Percentiles rank a stretch among this genome's conserved stretches.
Evolutionary conservation across 1,284 basidiomycete species (phyloP).

Genomic region (Heterobasidion irregulare): DNA sequence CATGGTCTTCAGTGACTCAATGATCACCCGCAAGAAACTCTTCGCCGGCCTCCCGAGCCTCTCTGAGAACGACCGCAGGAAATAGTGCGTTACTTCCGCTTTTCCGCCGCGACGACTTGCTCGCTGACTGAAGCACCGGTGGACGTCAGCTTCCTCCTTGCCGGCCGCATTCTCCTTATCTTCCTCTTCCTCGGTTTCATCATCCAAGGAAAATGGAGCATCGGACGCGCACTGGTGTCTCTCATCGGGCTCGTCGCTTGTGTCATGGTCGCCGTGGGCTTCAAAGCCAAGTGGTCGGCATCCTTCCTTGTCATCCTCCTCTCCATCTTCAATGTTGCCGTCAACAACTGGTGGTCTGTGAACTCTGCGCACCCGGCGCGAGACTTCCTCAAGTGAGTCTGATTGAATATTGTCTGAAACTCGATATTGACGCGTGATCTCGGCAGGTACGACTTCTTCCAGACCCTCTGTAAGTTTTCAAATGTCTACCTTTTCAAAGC

Average conservation of each 20-base stretch:
- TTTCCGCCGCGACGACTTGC: conserved; percentile 2
- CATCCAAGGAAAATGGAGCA: conserved; percentile 86
- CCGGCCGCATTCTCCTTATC: conserved; percentile 94
- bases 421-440: conserved; percentile 8
- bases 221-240: conserved; percentile 81
- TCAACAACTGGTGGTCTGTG: conserved; percentile 99
- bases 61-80: conserved; percentile 93
- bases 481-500: neutral
- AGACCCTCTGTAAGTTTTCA: conserved; percentile 70
- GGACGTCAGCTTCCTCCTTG: conserved; percentile 79
- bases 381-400: conserved; percentile 87
- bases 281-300: conserved; percentile 99
- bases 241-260: conserved; percentile 89
- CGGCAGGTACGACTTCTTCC: conserved; percentile 85
- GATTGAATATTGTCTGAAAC: neutral
- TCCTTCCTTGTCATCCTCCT: conserved; percentile 93
- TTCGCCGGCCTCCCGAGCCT: conserved; percentile 91
- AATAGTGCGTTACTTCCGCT: conserved; percentile 72
- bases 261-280: conserved; percentile 95
- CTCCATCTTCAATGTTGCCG: conserved; percentile 93
- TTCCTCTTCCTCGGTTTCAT: conserved; percentile 99
- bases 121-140: neutral
- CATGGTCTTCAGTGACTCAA: conserved; percentile 98
- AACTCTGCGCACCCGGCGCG: conserved; percentile 89
- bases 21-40: conserved; percentile 78